Percentiles rank a stretch among this genome's conserved stretches.
Evolutionary conservation across 1,284 basidiomycete species (phyloP).

Genomic region (Pterulicium gracile): DNA sequence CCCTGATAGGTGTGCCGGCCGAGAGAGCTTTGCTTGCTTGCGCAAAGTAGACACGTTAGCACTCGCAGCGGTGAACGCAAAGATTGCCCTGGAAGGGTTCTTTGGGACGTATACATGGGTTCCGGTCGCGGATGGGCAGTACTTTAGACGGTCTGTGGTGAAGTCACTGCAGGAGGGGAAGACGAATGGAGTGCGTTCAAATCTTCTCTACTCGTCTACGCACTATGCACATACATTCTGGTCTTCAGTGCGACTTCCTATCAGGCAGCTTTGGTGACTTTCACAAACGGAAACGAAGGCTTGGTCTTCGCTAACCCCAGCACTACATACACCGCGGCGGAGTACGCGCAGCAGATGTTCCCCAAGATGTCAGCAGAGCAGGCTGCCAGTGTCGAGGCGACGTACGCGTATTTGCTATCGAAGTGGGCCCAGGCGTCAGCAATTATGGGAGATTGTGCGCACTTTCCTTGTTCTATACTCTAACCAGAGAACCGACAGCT

Average conservation of each 20-base stretch:
- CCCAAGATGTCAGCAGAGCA: not conserved
- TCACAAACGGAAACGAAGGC: not conserved
- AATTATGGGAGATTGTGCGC: not conserved
- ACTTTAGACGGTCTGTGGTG: conserved; percentile 19
- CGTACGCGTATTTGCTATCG: not conserved
- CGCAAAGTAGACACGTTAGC: conserved; percentile 10
- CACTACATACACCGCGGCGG: not conserved
- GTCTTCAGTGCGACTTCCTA: too few relatives aligned
- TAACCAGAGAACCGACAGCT: not conserved
- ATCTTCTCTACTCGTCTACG: too few relatives aligned
- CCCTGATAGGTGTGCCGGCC: conserved; percentile 13
- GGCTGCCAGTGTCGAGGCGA: not conserved
- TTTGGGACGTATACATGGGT: conserved; percentile 16
- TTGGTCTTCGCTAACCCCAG: not conserved
- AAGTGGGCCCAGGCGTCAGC: not conserved
- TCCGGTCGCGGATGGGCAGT: conserved; percentile 21
- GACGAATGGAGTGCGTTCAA: conserved; percentile 1
- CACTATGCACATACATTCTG: too few relatives aligned
- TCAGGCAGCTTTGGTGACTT: not conserved
- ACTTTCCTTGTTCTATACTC: not conserved
- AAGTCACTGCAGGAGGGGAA: conserved; percentile 12
- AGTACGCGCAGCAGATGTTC: not conserved
- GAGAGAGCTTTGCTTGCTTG: conserved; percentile 2
- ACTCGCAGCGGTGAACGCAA: conserved; percentile 12
- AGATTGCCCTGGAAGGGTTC: conserved; percentile 13